Evolutionary conservation across 2,329 filamentous ascomycete genomes (phyloP), one percentile per base, ranked within the genome.

Genomic region (Nemania serpens): DNA sequence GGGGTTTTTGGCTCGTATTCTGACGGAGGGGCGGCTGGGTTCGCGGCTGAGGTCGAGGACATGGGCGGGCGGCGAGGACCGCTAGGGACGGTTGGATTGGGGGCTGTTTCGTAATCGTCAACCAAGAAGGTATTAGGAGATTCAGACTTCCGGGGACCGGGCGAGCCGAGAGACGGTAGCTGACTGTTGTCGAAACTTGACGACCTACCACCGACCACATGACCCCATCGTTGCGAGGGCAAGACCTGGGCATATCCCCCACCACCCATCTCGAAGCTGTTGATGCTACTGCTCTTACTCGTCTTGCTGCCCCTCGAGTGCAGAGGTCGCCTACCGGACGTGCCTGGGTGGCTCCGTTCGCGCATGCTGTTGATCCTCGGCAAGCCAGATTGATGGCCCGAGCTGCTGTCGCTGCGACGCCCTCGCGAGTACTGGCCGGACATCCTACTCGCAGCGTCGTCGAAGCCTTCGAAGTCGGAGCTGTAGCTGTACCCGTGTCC

Each of bases 1-100:
- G 68, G 63, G 2, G 66, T 65, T 42, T 66, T 68, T 22, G 66
- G 57, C 76, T 77, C 63, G 72, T 75, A 66, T 12, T 81, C 77
- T 12, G 78, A 75, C 13, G 75, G 76, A 65, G 74, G 78, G 49
- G 72, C 72, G 69, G 74, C 76, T 66, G 70, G 72, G 5, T 71
- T 66, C 36, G 72, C 66, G 45, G 75, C 71, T 22, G 81, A 76
- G 58, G 79, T 77, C 7, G 75, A 71, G 17, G 73, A 69, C 45
- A 66, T 45, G 34, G 66, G 59, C 29, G 59, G 53, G 43, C 78
- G 78, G 61, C 92, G 86, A 58, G 93, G 91, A 5, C 93, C 93
- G 50, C 84, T 89, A 36, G 91, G 92, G 37, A 97, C 83, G 29
- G 88, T 93, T 5, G 94, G 94, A 39, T 89, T 94, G 13, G 94